Percentiles rank a stretch among this genome's conserved stretches.
phyloP scores from a whole-genome alignment of 2,329 filamentous ascomycete genomes.

The Sordariomycetes sp. region DNA sequence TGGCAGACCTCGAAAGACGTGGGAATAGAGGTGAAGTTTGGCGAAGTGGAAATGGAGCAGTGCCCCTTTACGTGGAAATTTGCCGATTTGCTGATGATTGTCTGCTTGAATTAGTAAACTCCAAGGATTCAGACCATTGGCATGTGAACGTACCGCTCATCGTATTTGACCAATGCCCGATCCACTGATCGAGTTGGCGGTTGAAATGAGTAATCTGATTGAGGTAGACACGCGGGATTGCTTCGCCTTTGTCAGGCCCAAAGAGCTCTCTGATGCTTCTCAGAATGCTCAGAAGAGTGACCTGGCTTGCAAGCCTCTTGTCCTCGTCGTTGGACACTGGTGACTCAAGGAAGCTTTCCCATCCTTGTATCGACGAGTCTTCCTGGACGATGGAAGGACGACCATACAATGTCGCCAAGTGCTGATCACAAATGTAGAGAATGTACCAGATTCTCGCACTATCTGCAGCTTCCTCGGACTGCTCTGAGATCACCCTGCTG shows the following conservation, averaged over 20 bases:
- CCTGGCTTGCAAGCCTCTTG: constrained; percentile 46
- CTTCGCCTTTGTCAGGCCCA: constrained; percentile 42
- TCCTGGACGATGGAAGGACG: constrained; percentile 49
- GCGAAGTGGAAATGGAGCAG: constrained; percentile 31
- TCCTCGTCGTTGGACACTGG: constrained; percentile 43
- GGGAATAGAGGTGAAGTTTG: constrained; percentile 30
- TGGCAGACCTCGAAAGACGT: constrained; percentile 28
- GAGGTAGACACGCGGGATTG: constrained; percentile 39
- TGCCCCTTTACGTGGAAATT: constrained; percentile 29
- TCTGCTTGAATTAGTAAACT: constrained; percentile 11
- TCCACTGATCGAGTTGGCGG: constrained; percentile 26
- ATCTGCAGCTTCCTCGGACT: constrained; percentile 35
- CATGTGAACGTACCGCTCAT: constrained; percentile 19
- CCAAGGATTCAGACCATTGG: neutral
- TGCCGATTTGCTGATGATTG: constrained; percentile 28
- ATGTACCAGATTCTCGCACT: constrained; percentile 52
- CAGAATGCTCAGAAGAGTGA: constrained; percentile 48
- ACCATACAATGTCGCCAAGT: constrained; percentile 52
- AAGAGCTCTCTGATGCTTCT: constrained; percentile 44
- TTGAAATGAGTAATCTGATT: constrained; percentile 29
- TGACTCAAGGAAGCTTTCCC: constrained; percentile 44
- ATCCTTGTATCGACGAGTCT: constrained; percentile 46
- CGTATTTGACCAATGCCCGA: constrained; percentile 20
- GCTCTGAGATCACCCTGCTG: constrained; percentile 24
- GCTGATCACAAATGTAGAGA: constrained; percentile 52